A percentile compares a stretch with the other conserved stretches of the same genome.
Evolutionary conservation across 805 yeast genomes (phyloP).

Genomic region (Tetrapisispora fleetii): DNA sequence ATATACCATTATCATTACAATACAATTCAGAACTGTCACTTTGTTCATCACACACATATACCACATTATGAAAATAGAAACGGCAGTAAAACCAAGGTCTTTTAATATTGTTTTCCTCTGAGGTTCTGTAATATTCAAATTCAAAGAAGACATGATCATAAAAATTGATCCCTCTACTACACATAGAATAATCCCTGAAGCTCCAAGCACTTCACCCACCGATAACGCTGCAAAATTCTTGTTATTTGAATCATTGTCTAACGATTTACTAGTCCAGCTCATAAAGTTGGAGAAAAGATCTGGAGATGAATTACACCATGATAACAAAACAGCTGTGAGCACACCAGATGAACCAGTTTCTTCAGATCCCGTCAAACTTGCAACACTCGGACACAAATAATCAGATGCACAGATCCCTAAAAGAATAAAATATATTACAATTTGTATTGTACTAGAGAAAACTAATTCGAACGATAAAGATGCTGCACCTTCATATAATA

Average conservation of each 20-base stretch:
- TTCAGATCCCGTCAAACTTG: slow-evolving; percentile 19
- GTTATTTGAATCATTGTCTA: slow-evolving; percentile 4
- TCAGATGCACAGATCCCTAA: slow-evolving; percentile 31
- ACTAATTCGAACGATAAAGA: slow-evolving; percentile 14
- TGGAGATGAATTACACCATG: slow-evolving; percentile 32
- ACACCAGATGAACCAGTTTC: slow-evolving; percentile 12
- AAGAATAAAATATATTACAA: slow-evolving; percentile 21
- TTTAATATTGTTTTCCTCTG: slow-evolving; percentile 16
- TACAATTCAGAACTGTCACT: slow-evolving; percentile 22
- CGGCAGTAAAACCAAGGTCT: slow-evolving; percentile 20
- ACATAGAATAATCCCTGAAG: slow-evolving; percentile 30
- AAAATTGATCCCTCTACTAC: slow-evolving; percentile 28
- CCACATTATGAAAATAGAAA: slow-evolving; percentile 19
- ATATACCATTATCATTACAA: slow-evolving; percentile 21
- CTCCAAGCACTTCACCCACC: slow-evolving; percentile 30
- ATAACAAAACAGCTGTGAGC: slow-evolving; percentile 24
- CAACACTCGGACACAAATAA: slow-evolving; percentile 28
- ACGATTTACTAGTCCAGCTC: slow-evolving; percentile 23
- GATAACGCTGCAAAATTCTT: slow-evolving; percentile 23
- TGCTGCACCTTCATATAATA: slow-evolving; percentile 15
- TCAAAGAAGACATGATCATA: slow-evolving; percentile 18
- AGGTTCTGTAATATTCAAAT: slow-evolving; percentile 8
- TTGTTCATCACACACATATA: slow-evolving; percentile 16
- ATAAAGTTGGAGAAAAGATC: slow-evolving; percentile 29
- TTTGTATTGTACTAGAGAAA: slow-evolving; percentile 19